phyloP scores from a whole-genome alignment of 306 rosid genomes.

The Amphicarpaea edgeworthii region DNA sequence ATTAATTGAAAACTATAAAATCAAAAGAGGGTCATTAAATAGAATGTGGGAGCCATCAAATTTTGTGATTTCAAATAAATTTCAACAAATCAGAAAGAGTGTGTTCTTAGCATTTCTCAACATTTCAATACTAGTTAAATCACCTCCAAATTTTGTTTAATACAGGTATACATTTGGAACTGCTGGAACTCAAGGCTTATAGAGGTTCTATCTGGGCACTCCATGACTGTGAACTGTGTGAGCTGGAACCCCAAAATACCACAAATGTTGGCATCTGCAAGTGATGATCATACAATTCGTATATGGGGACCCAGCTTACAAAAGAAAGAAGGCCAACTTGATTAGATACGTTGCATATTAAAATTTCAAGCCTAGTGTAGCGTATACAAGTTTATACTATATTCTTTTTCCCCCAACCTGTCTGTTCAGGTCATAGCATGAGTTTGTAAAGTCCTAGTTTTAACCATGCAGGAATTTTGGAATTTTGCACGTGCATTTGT shows the following conservation, averaged over 20 bases:
- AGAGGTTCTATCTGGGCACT: constrained; percentile 82
- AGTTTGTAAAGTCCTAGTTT: constrained; percentile 55
- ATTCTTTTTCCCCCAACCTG: constrained; percentile 31
- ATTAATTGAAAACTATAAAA: too few relatives aligned
- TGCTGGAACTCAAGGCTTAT: constrained; percentile 62
- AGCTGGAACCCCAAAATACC: constrained; percentile 92
- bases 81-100: too few relatives aligned
- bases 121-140: constrained; percentile 15
- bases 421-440: constrained; percentile 42
- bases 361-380: constrained; percentile 35
- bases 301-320: constrained; percentile 79
- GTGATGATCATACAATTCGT: constrained; percentile 83
- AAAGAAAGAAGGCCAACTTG: constrained; percentile 38
- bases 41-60: too few relatives aligned
- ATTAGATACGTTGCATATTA: constrained; percentile 39
- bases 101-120: too few relatives aligned
- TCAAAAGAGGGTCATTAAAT: too few relatives aligned
- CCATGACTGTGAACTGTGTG: constrained; percentile 84
- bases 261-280: constrained; percentile 91
- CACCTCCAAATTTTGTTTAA: constrained; percentile 28
- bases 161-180: constrained; percentile 92
- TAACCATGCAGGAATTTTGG: constrained; percentile 30
- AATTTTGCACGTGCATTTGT: neutral
- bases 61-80: too few relatives aligned
- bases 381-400: constrained; percentile 42